Evolutionary conservation across 2,329 filamentous ascomycete genomes (phyloP), one percentile per base, ranked within the genome.

Genomic region (Clarireedia monteithiana): DNA sequence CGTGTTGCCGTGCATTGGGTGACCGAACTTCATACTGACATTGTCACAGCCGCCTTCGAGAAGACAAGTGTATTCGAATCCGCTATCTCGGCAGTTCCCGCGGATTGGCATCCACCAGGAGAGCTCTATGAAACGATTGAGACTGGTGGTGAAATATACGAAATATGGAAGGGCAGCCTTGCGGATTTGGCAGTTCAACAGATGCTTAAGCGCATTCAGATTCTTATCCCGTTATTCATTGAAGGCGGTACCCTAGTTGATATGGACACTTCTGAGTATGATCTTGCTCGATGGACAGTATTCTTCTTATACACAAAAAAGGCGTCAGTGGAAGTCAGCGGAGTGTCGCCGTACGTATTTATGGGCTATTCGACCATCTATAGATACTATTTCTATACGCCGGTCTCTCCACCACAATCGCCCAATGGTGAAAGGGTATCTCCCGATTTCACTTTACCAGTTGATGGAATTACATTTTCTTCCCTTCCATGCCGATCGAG

Each of bases 351-450:
- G n/a, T 96, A 96, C 69, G 81, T 83, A 2, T 89, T 99, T 62
- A 84, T 89, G 38, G 94, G 94, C 56, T 97, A 95, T 71, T 85
- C 87, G 15, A 97, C 92, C 1, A 85, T 92, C 36, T 96, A 96
- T 72, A 84, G 89, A 50, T 92, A 91, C 74, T 96, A 87, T 77
- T 76, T 81, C 60, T 83, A 82, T 58, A 77, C 77, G 24, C 72
- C 75, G 0, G 70, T 71, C 0, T 75, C 77, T 3, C 73, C 75
- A 6, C 72, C 76, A 9, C 61, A 70, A 2, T 74, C 72, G 34
- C 68, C 74, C 12, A 53, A 53, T 58, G 62, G 53, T 59, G 64
- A 66, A 60, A 30, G 65, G 64, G n/a, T 60, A 50, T 61, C 69
- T 52, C 67, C 77, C 48, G 70, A 79, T 34, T 70, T 79, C 48